These are phyloP conservation scores for Castanospermum australe DNA, from an alignment of 306 rosid species.

Conservation along the genomic window DNA sequence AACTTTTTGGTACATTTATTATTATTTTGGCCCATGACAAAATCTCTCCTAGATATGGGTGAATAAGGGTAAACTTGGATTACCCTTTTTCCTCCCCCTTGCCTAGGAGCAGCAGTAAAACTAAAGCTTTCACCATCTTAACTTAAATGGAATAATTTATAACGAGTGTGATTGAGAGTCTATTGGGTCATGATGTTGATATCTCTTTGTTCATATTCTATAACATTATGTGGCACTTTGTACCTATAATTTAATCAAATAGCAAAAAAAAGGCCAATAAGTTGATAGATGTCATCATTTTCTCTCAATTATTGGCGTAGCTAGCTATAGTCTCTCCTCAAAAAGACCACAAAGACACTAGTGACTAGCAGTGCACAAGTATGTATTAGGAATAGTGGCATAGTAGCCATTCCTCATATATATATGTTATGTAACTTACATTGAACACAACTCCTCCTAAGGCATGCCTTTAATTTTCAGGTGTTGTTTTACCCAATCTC, in stretches of 20 bases:
- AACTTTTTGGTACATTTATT: conserved; percentile 31
- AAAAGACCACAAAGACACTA: neutral
- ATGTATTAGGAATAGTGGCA: neutral
- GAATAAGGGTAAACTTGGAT: conserved; percentile 25
- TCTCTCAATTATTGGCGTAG: conserved; percentile 32
- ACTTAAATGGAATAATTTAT: conserved; percentile 24
- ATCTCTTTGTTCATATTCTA: conserved; percentile 19
- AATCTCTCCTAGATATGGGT: conserved; percentile 28
- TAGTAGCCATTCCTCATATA: neutral
- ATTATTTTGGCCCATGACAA: conserved; percentile 23
- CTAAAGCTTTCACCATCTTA: conserved; percentile 26
- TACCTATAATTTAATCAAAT: conserved; percentile 7
- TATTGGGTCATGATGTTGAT: conserved; percentile 37
- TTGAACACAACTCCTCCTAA: neutral
- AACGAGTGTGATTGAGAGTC: conserved; percentile 7
- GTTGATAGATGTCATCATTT: conserved; percentile 21
- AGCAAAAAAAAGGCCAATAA: neutral
- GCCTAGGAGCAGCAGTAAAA: neutral
- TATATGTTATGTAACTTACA: neutral
- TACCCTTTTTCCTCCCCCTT: conserved; percentile 11
- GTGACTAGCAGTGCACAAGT: neutral
- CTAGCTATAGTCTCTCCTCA: neutral
- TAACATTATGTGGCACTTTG: conserved; percentile 1
- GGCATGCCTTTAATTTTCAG: neutral
- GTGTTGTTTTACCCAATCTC: neutral